Evolutionary conservation across 1,139 yeast species (phyloP), one percentile per base, ranked within the genome.

Genomic region (Hansenula lynferdii): DNA sequence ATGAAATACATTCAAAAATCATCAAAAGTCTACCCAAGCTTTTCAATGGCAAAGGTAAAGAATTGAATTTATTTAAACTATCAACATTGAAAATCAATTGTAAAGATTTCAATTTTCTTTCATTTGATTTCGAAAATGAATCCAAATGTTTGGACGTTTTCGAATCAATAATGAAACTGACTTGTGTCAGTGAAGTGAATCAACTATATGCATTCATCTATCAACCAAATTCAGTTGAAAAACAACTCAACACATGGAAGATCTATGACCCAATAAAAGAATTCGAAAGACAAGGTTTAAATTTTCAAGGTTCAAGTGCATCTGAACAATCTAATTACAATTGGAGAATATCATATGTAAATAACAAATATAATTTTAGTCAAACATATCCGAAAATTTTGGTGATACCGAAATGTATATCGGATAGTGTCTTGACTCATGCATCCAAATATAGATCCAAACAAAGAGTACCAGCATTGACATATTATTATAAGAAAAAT

Each of bases 371-470:
- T 61, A 65, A 67, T 36, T 72, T 87, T 40, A 83, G 95, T 48
- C 72, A 80, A 2, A 78, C 96, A 0, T 94, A 92, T 53, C 97
- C 97, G 0, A 60, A 68, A 1, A 40, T 57, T 9, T 53, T 89
- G 8, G 72, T 86, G 5, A 84, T 89, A 0, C 98, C 98, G 0
- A 62, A 67, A 15, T 60, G 77, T 7, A 78, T 90, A 3, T 82
- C 96, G 0, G 97, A 92, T 56, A 81, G 82, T 31, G 85, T 89
- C 3, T 62, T 94, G 39, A 75, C 75, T 38, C 92, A 92, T 56
- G 95, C 96, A 0, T 80, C 85, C 8, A 84, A 84, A 53, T 90
- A 80, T 57, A 67, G 98, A 37, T 87, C 97, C 1, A 90, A 90
- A 57, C 77, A 75, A 42, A 67, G 98, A 47, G 75, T 92, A 8